Base-by-base conservation (phyloP, 2,329 filamentous ascomycete genomes). In the Sporothrix variecibatus region DNA sequence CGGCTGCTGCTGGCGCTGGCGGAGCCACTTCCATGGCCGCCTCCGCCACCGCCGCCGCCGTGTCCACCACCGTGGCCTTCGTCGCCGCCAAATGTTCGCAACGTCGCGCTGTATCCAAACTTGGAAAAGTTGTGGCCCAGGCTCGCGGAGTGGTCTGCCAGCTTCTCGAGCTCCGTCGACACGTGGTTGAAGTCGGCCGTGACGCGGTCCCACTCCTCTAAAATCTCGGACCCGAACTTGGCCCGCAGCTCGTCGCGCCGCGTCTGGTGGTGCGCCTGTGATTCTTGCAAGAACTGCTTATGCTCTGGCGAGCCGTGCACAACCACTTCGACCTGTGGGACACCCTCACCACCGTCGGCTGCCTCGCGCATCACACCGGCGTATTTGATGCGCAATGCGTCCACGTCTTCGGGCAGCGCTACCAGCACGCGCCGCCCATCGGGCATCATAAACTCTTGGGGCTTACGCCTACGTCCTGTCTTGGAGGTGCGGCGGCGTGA, bases 81-180 rank as follows among this genome's bases (percentile, higher is more conserved):
- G 11, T 28, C 75, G 1, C 26, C 75, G 15, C 72, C 76, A 71
- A 75, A 87, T 72, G 85, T 87, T 73, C 88, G 83, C 71, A 91
- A 80, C 79, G 87, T 85, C 38, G 89, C 88, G 68, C 84, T 85
- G 78, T 90, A 92, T 1, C 90, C 90, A 81, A 89, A 92, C 78
- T 88, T 89, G 72, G 85, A 85, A 79, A 91, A 91, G 78, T 88
- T 91, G 46, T 88, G 87, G 77, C 88, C 87, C 28, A 91, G 81
- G 23, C 86, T 78, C 77, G 76, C 76, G 62, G 74, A 73, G 43
- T 89, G 87, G 73, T 86, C 85, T 2, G 84, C 86, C 71, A 91
- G 81, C 75, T 85, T 82, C 74, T 88, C 85, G 7, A 91, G 80
- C 79, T 91, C 88, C 1, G 78, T 76, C 12, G 83, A 84, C n/a